These are phyloP conservation scores for Lasiodiplodia gonubiensis DNA, from an alignment of 2,329 filamentous ascomycete genomes.

Conservation along the genomic window DNA sequence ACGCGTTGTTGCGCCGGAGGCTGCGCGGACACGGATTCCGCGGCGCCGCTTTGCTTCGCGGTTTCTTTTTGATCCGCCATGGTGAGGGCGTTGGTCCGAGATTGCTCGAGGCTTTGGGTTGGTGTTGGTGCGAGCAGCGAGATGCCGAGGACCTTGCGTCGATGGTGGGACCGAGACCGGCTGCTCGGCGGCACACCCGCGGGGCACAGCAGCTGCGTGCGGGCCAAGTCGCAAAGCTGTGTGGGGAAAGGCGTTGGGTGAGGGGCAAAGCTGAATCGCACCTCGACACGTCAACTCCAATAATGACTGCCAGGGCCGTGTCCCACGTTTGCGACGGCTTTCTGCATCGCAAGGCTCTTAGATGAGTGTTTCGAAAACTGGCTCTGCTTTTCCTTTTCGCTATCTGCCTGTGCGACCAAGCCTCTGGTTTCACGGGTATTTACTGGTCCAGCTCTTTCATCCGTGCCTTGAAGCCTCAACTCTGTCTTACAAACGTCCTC, in stretches of 20 bases:
- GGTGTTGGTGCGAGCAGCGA: background rate
- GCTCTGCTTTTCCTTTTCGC: background rate
- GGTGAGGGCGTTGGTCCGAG: background rate
- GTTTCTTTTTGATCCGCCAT: conserved; percentile 19
- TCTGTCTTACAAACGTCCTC: background rate
- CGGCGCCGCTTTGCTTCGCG: background rate
- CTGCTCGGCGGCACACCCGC: background rate
- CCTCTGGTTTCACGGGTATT: background rate
- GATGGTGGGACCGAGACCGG: background rate
- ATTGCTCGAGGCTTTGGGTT: background rate
- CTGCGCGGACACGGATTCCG: background rate
- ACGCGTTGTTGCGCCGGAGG: conserved; percentile 27
- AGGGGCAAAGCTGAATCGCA: background rate
- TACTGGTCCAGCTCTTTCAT: background rate
- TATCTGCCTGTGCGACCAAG: background rate
- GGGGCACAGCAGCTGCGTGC: background rate
- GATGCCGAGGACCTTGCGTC: conserved; percentile 17
- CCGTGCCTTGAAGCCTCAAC: background rate
- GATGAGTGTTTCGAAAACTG: background rate
- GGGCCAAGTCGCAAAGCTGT: background rate
- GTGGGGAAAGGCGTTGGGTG: background rate
- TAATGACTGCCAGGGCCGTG: background rate
- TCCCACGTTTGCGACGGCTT: background rate
- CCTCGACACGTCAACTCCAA: background rate
- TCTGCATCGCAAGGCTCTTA: background rate